These are phyloP conservation scores for Trichoderma koningiopsis DNA, from an alignment of 2,329 filamentous ascomycete species.

Conservation along the genomic window DNA sequence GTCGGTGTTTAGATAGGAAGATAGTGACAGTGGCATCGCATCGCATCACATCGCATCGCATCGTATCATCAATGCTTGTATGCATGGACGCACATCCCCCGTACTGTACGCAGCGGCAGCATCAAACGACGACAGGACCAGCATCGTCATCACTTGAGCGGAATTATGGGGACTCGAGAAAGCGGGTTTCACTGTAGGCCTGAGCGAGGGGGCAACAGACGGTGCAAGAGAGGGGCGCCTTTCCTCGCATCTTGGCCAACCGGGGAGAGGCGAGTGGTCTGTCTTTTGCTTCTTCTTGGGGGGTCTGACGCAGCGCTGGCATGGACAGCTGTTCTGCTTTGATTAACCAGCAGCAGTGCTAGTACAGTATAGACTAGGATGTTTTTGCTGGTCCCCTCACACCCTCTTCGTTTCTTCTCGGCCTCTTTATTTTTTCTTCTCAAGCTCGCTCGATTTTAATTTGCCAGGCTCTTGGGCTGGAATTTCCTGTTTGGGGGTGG, in stretches of 20 bases:
- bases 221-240: not conserved
- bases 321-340: not conserved
- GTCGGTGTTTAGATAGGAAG: not conserved
- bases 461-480: constrained; percentile 25
- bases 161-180: constrained; percentile 14
- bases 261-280: constrained; percentile 4
- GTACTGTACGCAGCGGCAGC: not conserved
- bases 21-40: constrained; percentile 9
- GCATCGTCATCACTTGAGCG: not conserved
- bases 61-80: not conserved
- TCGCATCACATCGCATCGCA: not conserved
- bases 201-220: not conserved
- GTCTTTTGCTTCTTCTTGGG: not conserved
- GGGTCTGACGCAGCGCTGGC: constrained; percentile 18
- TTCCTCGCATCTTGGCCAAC: constrained; percentile 7
- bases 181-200: not conserved
- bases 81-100: constrained; percentile 6
- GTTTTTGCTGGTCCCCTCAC: not conserved
- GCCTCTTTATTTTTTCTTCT: not conserved
- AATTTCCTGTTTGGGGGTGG: constrained; percentile 26
- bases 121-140: not conserved
- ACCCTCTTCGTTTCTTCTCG: not conserved
- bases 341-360: not conserved
- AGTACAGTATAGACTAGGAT: not conserved
- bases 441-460: not conserved